Percentiles rank a stretch among this genome's conserved stretches.
Conservation (phyloP, 2,329 filamentous ascomycete genomes). For the Cladophialophora carrionii region DNA sequence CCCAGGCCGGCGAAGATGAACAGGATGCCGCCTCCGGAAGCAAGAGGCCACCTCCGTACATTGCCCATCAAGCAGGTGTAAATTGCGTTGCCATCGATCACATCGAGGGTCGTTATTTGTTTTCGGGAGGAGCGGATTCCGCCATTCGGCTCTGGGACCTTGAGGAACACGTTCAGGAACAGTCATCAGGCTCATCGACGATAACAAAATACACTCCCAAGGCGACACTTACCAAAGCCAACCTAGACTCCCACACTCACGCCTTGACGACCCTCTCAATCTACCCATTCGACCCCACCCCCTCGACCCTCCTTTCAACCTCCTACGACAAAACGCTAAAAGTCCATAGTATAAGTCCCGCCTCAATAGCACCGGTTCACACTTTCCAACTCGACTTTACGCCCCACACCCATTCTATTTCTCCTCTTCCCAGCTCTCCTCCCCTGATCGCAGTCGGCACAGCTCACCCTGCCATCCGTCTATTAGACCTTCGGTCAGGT, state of each 20-base stretch:
- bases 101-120: slow-evolving; percentile 75
- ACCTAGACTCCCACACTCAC: slow-evolving; percentile 48
- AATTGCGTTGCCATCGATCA: slow-evolving; percentile 79
- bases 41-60: slow-evolving; percentile 46
- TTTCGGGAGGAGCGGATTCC: slow-evolving; percentile 85
- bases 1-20: slow-evolving; percentile 35
- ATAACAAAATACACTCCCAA: slow-evolving; percentile 22
- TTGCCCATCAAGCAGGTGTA: slow-evolving; percentile 75
- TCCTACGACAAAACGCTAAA: slow-evolving; percentile 53
- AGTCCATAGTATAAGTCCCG: slow-evolving; percentile 47
- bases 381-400: slow-evolving; percentile 53
- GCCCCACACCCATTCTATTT: slow-evolving; percentile 69
- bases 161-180: slow-evolving; percentile 62
- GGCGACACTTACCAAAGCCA: slow-evolving; percentile 27
- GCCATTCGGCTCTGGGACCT: slow-evolving; percentile 87
- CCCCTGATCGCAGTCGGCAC: slow-evolving; percentile 86
- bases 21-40: slow-evolving; percentile 38
- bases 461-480: slow-evolving; percentile 78
- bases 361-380: slow-evolving; percentile 49
- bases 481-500: slow-evolving; percentile 84
- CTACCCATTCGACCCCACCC: slow-evolving; percentile 54
- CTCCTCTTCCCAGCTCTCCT: slow-evolving; percentile 65
- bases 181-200: slow-evolving; percentile 55
- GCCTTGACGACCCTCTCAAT: slow-evolving; percentile 54
- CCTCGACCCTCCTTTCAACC: slow-evolving; percentile 52